Evolutionary conservation across 163 green algal genomes (phyloP), one percentile per base, ranked within the genome.

Genomic region (Smithsoniella earleae): DNA sequence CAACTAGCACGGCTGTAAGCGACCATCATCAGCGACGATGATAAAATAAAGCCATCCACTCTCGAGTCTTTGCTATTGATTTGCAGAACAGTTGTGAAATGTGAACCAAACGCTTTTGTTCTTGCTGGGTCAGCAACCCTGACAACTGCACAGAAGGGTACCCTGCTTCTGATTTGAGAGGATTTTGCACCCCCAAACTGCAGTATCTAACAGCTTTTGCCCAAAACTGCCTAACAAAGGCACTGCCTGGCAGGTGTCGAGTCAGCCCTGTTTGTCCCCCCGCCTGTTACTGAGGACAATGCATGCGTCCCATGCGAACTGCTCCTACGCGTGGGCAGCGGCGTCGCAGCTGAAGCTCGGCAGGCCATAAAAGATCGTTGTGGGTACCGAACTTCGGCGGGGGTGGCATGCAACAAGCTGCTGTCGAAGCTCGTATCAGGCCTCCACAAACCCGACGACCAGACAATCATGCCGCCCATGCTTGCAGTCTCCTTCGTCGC

Each of bases 381-480:
- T 37, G 22, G 28, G 30, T 37, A 13, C 72, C 79, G 82, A n/a
- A 83, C 77, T 44, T 87, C 85, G 2, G 79, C 84, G 43, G 89
- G 89, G 46, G 82, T 95, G 3, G 76, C 85, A 5, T 81, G 66
- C 81, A 95, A 92, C 75, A 86, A 86, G 76, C 77, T 91, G 63
- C 75, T 94, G 44, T 83, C 89, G 64, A 95, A 95, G 81, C 82
- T 95, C 49, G 75, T 82, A 49, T 82, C 76, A 3, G 89, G 87
- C n/a, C 76, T 95, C 38, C 89, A 95, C 79, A 95, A 95, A 76
- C 89, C 89, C 0, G 81, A 95, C 66, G 87, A 92, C 54, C 89
- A 95, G 76, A 95, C 89, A 0, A 74, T 89, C 22, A 75, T 94
- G 62, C 80, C 66, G 1, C 85, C 86, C 0, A 27, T 75, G 1